phyloP scores from a whole-genome alignment of 768 basidiomycete genomes.

The Mrakia frigida region DNA sequence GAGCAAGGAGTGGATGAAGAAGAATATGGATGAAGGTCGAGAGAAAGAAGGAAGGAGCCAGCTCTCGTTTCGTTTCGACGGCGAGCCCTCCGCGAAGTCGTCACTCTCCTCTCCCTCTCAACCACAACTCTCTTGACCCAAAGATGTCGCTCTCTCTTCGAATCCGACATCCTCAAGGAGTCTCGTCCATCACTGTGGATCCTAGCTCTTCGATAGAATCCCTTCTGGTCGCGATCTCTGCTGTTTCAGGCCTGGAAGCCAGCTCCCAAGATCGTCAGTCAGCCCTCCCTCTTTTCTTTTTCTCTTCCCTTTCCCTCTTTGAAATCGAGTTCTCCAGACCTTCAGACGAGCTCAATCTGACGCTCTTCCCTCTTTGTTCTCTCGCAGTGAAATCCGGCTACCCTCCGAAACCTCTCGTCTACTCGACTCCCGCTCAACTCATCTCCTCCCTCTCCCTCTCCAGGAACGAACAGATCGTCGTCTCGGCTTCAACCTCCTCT shows the following conservation, averaged over 20 bases:
- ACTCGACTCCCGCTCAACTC: slow-evolving; percentile 63
- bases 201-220: slow-evolving; percentile 63
- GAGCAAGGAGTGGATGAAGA: too few relatives aligned
- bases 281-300: slow-evolving; percentile 35
- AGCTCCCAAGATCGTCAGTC: slow-evolving; percentile 69
- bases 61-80: too few relatives aligned
- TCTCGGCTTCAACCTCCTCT: slow-evolving; percentile 46
- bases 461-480: slow-evolving; percentile 79
- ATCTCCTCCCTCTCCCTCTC: slow-evolving; percentile 70
- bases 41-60: too few relatives aligned
- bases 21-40: too few relatives aligned
- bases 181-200: slow-evolving; percentile 68
- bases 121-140: background rate
- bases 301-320: slow-evolving; percentile 33
- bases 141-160: slow-evolving; percentile 49
- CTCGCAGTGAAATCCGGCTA: slow-evolving; percentile 56
- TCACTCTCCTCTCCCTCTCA: background rate
- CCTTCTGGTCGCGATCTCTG: slow-evolving; percentile 66
- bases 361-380: background rate
- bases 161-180: slow-evolving; percentile 77
- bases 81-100: too few relatives aligned
- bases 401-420: slow-evolving; percentile 67
- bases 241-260: slow-evolving; percentile 63
- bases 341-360: background rate
- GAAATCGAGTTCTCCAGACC: background rate